Base-by-base conservation (phyloP, 208 protist genomes). In the Trypanosoma theileri region DNA sequence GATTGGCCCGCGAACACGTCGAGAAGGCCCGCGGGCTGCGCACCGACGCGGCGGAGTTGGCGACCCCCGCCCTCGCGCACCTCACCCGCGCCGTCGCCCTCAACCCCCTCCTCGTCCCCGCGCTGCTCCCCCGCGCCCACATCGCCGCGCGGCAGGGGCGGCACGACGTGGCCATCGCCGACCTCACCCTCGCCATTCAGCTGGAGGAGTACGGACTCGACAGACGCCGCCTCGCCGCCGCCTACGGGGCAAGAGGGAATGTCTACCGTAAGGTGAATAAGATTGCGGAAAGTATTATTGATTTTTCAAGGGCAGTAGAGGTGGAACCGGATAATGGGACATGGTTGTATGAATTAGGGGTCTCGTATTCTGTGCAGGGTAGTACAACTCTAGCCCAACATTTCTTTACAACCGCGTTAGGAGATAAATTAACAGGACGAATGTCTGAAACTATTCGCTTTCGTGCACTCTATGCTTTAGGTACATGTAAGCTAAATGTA, bases 321-420 rank as follows among this genome's bases (percentile, higher is more conserved):
- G 72, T 92, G 24, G 86, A 95, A 58, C 80, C 87, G 6, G 87
- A 92, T 62, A 97, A 95, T 69, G 92, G 88, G 10, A 75, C 77
- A 6, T 95, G 88, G 88, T 71, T 82, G 41, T 95, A 84, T 62
- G 85, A 96, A 67, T 66, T 93, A 12, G 89, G 90, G 1, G 64
- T 86, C 24, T 75, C 75, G 26, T 84, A 89, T 67, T 54, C 79
- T 3, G 53, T 60, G 40, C 75, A 81, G 35, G 81, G 82, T 7
- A 70, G 66, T 21, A 59, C 65, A 14, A 73, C 52, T 17, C 59
- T 84, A 4, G 85, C 86, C 1, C 83, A 87, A 62, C 61, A 83
- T 14, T 79, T 71, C 56, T 83, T 86, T 44, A 48, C 77, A 45
- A 61, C 55, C 17, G 54, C 87, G 21, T 56, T 92, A 54, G 71